Evolutionary conservation across 768 basidiomycete genomes (phyloP).

Genomic region (Hypsizygus marmoreus): DNA sequence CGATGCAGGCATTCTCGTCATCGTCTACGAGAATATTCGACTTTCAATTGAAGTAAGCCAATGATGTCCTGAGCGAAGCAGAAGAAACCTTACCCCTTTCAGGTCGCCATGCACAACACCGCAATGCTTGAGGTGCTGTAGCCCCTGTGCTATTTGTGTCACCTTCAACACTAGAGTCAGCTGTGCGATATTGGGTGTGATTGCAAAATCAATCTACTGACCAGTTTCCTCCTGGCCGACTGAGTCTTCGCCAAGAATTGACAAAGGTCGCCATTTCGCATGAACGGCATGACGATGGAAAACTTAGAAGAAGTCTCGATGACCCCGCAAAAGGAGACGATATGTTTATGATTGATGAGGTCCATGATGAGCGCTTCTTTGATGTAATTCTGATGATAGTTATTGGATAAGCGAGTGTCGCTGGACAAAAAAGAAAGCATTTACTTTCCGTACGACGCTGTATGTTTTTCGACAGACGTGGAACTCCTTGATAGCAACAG

Average conservation of each 20-base stretch:
- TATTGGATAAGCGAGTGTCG: no score
- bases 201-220: neutral
- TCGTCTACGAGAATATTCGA: constrained; percentile 9
- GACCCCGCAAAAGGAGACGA: constrained; percentile 2
- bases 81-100: constrained; percentile 8
- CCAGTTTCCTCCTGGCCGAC: constrained; percentile 2
- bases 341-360: constrained; percentile 2
- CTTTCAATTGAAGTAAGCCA: neutral
- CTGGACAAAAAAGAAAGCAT: no score
- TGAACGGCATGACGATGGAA: constrained; percentile 3
- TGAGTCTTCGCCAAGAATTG: constrained; percentile 1
- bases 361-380: constrained; percentile 8
- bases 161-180: neutral
- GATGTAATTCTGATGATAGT: neutral
- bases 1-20: neutral
- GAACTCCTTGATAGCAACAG: no score
- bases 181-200: neutral
- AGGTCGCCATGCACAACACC: constrained; percentile 8
- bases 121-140: constrained; percentile 8
- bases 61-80: neutral
- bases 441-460: no score
- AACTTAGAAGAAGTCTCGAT: neutral
- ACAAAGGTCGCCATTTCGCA: constrained; percentile 6
- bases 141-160: constrained; percentile 3
- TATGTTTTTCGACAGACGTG: no score